These are phyloP conservation scores for Cinnamomum micranthum DNA, from an alignment of 164 flowering plant genomes.

Conservation along the genomic window DNA sequence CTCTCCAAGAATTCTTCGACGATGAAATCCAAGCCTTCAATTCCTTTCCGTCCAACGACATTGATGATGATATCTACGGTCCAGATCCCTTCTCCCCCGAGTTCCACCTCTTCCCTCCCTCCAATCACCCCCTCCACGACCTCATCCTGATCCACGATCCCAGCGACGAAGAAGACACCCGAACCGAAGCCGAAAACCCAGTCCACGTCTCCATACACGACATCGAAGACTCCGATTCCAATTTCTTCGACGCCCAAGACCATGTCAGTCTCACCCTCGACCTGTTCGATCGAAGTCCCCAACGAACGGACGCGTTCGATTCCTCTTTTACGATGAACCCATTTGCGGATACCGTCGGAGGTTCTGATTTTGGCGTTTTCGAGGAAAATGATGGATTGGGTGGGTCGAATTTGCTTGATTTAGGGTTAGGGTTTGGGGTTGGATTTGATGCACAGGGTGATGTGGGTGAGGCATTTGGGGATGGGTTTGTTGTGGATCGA, in stretches of 20 bases:
- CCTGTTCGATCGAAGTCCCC: slow-evolving; percentile 53
- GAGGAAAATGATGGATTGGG: not conserved
- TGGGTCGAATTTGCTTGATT: not conserved
- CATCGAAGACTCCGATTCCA: slow-evolving; percentile 26
- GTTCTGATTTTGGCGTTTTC: slow-evolving; percentile 31
- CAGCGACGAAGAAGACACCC: slow-evolving; percentile 1
- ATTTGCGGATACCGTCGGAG: slow-evolving; percentile 18
- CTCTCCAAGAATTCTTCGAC: slow-evolving; percentile 2
- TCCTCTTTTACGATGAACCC: slow-evolving; percentile 6
- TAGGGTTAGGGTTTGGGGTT: slow-evolving; percentile 29
- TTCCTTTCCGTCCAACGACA: slow-evolving; percentile 11
- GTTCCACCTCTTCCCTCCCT: slow-evolving; percentile 6
- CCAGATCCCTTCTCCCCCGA: slow-evolving; percentile 12
- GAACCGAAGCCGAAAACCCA: not conserved
- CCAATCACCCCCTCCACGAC: slow-evolving; percentile 2
- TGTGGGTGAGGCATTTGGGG: slow-evolving; percentile 25
- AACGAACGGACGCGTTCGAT: slow-evolving; percentile 22
- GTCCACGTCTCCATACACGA: slow-evolving; percentile 1
- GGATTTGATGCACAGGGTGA: slow-evolving; percentile 26
- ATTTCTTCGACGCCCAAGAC: slow-evolving; percentile 7
- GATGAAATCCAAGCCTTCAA: slow-evolving; percentile 17
- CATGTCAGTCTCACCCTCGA: slow-evolving; percentile 62
- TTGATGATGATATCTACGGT: slow-evolving; percentile 11
- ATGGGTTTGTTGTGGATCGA: slow-evolving; percentile 34
- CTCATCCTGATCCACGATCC: not conserved